Conservation (phyloP, 208 protist genomes). For the Angomonas ambiguus region DNA sequence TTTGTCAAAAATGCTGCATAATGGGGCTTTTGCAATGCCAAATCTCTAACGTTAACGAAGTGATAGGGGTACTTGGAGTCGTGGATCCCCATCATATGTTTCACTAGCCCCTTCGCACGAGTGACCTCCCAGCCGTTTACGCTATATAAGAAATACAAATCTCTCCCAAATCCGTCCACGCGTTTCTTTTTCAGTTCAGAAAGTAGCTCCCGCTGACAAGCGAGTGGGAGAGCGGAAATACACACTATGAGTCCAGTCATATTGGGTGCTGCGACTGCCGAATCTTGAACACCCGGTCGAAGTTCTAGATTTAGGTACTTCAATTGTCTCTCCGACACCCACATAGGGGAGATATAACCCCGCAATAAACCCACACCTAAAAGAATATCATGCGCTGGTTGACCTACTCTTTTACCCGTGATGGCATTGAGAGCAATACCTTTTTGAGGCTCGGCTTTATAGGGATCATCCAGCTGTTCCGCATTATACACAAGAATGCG, state of each 20-base stretch:
- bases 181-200: slow-evolving; percentile 45
- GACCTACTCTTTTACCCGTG: slow-evolving; percentile 81
- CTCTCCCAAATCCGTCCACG: slow-evolving; percentile 62
- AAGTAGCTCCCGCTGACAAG: slow-evolving; percentile 37
- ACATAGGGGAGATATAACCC: slow-evolving; percentile 87
- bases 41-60: slow-evolving; percentile 83
- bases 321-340: slow-evolving; percentile 73
- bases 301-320: slow-evolving; percentile 82
- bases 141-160: slow-evolving; percentile 77
- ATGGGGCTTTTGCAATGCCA: slow-evolving; percentile 50
- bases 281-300: slow-evolving; percentile 15
- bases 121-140: slow-evolving; percentile 87
- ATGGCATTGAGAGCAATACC: slow-evolving; percentile 75
- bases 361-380: slow-evolving; percentile 78
- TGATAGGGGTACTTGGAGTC: slow-evolving; percentile 70
- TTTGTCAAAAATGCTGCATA: slow-evolving; percentile 23
- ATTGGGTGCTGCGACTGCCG: slow-evolving; percentile 63
- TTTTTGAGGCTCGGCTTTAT: slow-evolving; percentile 78
- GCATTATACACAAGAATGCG: slow-evolving; percentile 79
- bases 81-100: slow-evolving; percentile 77
- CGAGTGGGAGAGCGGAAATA: slow-evolving; percentile 48
- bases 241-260: slow-evolving; percentile 82
- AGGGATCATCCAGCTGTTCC: slow-evolving; percentile 83
- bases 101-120: slow-evolving; percentile 71
- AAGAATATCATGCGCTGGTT: slow-evolving; percentile 86